Evolutionary conservation across 257 asterid species (phyloP), one percentile per base, ranked within the genome.

Genomic region (Coffea canephora): DNA sequence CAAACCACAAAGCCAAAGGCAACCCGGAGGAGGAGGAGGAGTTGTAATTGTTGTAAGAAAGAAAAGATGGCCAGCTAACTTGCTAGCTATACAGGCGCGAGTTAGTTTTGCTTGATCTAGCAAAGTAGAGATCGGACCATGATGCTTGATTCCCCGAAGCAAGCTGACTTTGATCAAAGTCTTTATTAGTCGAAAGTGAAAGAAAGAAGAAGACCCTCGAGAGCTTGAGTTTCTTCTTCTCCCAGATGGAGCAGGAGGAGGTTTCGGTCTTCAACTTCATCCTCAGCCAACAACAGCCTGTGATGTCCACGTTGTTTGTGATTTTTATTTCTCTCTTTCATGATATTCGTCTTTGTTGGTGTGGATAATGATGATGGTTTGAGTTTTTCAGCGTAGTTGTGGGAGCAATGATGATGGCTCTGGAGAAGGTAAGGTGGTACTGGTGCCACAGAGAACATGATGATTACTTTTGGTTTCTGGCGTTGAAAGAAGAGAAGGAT

Each of bases 81-180:
- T 19, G 65, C 43, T 39, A 39, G 43, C 43, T 4, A 39, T n/a
- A 3, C 31, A 10, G 13, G 52, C 18, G 65, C 74, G 34, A 80
- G 27, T 69, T 68, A 78, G 64, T 18, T 62, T 73, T 50, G 76
- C 78, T 78, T 43, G 75, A 83, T 31, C 74, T 75, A 69, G 73
- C 81, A 81, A 81, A 71, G 27, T 41, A 57, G 34, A 0, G 13
- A 72, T 85, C 88, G 88, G 88, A 85, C 88, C 88, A 80, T 4
- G 86, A 82, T 79, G 88, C 88, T 85, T 74, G 82, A 85, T 85
- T 85, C 88, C 86, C 85, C 88, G 54, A 41, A 80, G 39, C 36
- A 73, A 77, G 69, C 39, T 75, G 79, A 80, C 79, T 55, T 76
- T 74, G 69, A 54, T 73, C 79, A 54, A 73, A 27, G 16, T 7